Evolutionary conservation across 164 flowering plant species (phyloP), one percentile per base, ranked within the genome.

Genomic region (Magnolia officinalis): DNA sequence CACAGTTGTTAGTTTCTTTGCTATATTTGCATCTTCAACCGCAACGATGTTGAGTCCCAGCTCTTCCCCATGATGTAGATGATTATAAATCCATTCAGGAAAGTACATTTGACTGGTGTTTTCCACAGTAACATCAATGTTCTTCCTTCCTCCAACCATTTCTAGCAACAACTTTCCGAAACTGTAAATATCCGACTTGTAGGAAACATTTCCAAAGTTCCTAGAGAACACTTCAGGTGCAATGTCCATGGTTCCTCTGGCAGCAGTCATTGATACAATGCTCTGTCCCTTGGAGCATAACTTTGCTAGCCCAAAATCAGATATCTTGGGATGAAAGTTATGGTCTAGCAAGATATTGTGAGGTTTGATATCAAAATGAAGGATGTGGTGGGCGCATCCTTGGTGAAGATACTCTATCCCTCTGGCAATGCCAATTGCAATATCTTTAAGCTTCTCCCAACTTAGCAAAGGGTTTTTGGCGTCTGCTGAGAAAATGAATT

Each of bases 91-190:
- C 76, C 76, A 74, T n/a, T 37, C 58, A 11, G 76, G 76, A 23
- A 74, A 74, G 58, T 74, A 74, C 1, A 74, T 19, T 45, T 74
- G 58, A 55, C 70, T 74, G 1, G 76, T 18, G 29, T 74, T 49
- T 14, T 66, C 76, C 31, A 49, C 71, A 1, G 18, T 45, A 6
- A 11, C 4, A 13, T 64, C 71, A 50, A 45, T 49, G 9, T 65
- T 64, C 31, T 74, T 65, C 31, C 76, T 63, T 49, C 61, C 31
- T 50, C 76, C 76, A n/a, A 64, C 76, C 76, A 74, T 74, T 61
- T 74, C 68, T 1, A 74, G 59, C 69, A 74, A 29, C 52, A 63
- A 29, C 76, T 63, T 74, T 63, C 76, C 76, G 19, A 18, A 74
- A 61, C 76, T 74, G 19, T 61, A 74, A 74, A 74, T 26, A 63